phyloP scores from a whole-genome alignment of 2,329 filamentous ascomycete species.

The Sporothrix humicola region DNA sequence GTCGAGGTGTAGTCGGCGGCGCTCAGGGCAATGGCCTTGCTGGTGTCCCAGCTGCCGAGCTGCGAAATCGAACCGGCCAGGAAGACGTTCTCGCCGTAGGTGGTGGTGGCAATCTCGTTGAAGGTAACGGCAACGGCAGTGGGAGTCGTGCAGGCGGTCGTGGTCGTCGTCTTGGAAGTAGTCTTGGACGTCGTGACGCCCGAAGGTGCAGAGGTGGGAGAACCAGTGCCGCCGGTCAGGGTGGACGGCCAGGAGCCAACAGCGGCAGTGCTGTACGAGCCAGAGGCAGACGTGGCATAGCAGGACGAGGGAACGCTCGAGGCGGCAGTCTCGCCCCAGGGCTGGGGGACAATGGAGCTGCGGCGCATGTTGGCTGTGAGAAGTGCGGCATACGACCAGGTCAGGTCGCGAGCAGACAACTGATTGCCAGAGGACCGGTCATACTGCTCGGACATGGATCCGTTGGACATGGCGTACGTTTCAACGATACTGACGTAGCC shows the following conservation, averaged over 20 bases:
- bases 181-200: not conserved
- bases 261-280: slow-evolving; percentile 56
- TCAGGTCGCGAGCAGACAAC: slow-evolving; percentile 69
- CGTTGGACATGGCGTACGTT: slow-evolving; percentile 65
- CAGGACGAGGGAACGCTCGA: slow-evolving; percentile 55
- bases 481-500: slow-evolving; percentile 67
- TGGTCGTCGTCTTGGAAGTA: slow-evolving; percentile 10
- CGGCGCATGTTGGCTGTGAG: slow-evolving; percentile 66
- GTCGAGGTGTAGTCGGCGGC: slow-evolving; percentile 62
- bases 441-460: slow-evolving; percentile 72
- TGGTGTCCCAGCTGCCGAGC: slow-evolving; percentile 68
- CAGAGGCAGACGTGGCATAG: slow-evolving; percentile 52
- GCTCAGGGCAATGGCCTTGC: slow-evolving; percentile 60
- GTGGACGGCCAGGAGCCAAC: slow-evolving; percentile 20
- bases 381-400: slow-evolving; percentile 76
- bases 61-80: slow-evolving; percentile 63
- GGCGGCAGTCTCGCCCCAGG: slow-evolving; percentile 48
- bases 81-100: slow-evolving; percentile 68
- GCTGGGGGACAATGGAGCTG: slow-evolving; percentile 60
- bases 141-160: slow-evolving; percentile 37
- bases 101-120: slow-evolving; percentile 61
- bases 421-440: slow-evolving; percentile 57
- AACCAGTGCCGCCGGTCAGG: slow-evolving; percentile 52
- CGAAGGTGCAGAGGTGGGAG: slow-evolving; percentile 6
- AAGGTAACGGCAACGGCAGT: slow-evolving; percentile 68